Base-by-base conservation (phyloP, 495 filamentous ascomycete species). In the Margaritispora aquatica region DNA sequence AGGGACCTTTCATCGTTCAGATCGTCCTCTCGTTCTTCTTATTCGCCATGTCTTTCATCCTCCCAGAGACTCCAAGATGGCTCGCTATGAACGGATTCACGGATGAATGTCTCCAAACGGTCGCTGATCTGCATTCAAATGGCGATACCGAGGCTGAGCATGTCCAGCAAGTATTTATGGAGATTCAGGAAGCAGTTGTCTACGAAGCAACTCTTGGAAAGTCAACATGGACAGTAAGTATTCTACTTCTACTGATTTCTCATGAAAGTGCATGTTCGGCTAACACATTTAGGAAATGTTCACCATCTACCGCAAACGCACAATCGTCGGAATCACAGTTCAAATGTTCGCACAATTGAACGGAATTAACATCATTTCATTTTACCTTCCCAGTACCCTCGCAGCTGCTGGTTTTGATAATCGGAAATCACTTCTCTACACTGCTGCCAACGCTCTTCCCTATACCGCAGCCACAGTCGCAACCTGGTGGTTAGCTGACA, bases 101-200 rank as follows among this genome's bases (percentile, higher is more conserved):
- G 47, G 24, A 50, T 11, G 47, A 50, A 17, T 50, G 21, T 50
- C 47, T 50, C 47, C 47, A 50, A n/a, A 50, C 47, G n/a, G 47
- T 50, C 47, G 47, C 47, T 8, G 47, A 50, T 50, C 47, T 50
- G 5, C 47, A 50, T 26, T 50, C 47, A 3, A n/a, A 23, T 24
- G 47, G 47, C 24, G 47, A 50, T 24, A 26, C 24, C 20, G 24
- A 50, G 13, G 47, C 20, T 17, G 47, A 50, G 24, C 21, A 26
- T 50, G 47, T 50, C 9, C 47, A 50, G 47, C 8, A 50, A 24
- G 47, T 50, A 19, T 50, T 50, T n/a, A 24, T 50, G 47, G 47
- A 50, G 17, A 50, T 50, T 50, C 47, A 50, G 26, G 21, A 50
- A 26, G 47, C 47, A 5, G 47, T 50, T 23, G 24, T 24, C 11